Conservation (phyloP, 352 stramenopile species). For the Phytophthora uliginosa region DNA sequence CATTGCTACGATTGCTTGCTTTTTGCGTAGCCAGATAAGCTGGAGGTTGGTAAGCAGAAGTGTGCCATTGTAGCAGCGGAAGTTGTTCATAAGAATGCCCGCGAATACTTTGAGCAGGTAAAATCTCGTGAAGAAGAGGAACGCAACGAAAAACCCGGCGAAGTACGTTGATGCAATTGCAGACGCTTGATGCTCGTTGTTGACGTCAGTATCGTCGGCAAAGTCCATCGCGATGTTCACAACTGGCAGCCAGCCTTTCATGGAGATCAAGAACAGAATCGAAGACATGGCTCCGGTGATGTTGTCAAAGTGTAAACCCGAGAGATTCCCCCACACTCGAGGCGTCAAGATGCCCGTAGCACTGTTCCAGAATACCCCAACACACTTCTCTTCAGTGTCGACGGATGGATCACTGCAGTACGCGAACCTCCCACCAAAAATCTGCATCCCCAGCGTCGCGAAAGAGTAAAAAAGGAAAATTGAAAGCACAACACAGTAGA, state of each 20-base stretch:
- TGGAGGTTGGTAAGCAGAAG: constrained; percentile 81
- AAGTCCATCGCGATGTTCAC: constrained; percentile 88
- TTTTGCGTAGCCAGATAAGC: constrained; percentile 84
- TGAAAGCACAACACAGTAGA: constrained; percentile 84
- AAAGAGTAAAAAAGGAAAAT: constrained; percentile 89
- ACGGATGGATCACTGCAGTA: constrained; percentile 83
- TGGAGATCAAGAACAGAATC: constrained; percentile 84
- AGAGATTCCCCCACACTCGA: constrained; percentile 84
- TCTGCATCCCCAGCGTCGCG: constrained; percentile 88
- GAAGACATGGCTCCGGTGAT: constrained; percentile 82
- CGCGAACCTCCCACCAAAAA: constrained; percentile 83
- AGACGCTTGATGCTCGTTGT: constrained; percentile 71
- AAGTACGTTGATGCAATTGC: constrained; percentile 84
- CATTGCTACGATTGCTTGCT: constrained; percentile 67
- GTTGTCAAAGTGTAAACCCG: constrained; percentile 86
- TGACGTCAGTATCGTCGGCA: constrained; percentile 53
- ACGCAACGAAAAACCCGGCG: constrained; percentile 84
- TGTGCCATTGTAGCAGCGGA: constrained; percentile 86
- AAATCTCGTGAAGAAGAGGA: constrained; percentile 86
- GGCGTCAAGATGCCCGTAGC: constrained; percentile 64
- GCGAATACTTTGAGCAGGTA: constrained; percentile 84
- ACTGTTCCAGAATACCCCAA: constrained; percentile 74
- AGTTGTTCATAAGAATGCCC: constrained; percentile 91
- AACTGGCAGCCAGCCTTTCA: constrained; percentile 88
- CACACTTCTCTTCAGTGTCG: constrained; percentile 52